Evolutionary conservation across 2,329 filamentous ascomycete species (phyloP), one percentile per base, ranked within the genome.

Genomic region (Capronia epimyces): DNA sequence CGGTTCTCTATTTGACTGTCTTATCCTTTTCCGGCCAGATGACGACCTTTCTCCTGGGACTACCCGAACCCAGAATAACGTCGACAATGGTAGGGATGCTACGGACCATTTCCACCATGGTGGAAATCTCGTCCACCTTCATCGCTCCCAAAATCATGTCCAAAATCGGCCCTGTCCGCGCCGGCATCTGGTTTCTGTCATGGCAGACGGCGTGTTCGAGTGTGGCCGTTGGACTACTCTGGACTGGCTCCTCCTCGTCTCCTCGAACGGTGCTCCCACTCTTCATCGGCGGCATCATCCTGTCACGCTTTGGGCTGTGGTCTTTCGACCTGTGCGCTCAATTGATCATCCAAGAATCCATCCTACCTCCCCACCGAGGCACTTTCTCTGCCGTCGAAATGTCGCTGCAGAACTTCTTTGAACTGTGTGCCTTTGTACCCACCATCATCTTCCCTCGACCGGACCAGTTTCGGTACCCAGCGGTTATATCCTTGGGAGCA

Each of bases 331-430:
- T 84, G 1, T 81, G 74, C 10, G 74, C 72, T 1, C 81, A 85
- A 60, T 71, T 74, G 22, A 76, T 84, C 24, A 71, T 84, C 0
- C 82, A 85, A 62, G 78, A 83, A 41, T 55, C 53, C 47, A 74
- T 83, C 16, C 71, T 77, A 34, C 67, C 71, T 13, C 66, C 72
- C n/a, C 64, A 72, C 32, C 78, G 86, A n/a, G 86, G 83, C 1
- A 69, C 75, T 0, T 89, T 90, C 59, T 88, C 84, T 0, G 72
- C 83, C 0, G 76, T 81, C 6, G 86, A 90, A 64, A 77, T 81
- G 7, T 76, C 81, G 0, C 74, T 82, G 32, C 86, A 89, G 63
- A 89, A 82, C 54, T 58, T 78, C 0, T 88, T 87, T 54, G 85
- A 89, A 65, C 73, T 89, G 42, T 65, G 82, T 1, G 82, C 84